These are phyloP conservation scores for Pedinophyceae sp. DNA, from an alignment of 139 green algal genomes.

Conservation along the genomic window DNA sequence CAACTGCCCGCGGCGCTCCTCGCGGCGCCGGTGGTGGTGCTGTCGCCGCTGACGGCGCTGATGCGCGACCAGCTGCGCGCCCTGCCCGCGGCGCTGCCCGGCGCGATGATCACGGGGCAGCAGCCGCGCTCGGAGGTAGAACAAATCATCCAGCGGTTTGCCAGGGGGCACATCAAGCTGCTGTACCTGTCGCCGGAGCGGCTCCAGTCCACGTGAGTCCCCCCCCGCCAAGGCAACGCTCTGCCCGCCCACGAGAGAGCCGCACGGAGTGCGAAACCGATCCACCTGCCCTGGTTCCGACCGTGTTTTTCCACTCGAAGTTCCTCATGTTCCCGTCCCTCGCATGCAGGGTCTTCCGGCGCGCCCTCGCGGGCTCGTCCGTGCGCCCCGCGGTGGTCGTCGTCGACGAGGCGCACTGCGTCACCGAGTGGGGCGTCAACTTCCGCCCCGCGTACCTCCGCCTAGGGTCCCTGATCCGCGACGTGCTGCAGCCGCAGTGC, in stretches of 20 bases:
- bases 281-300: too few species aligned
- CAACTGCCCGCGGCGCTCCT: constrained; percentile 71
- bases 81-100: constrained; percentile 49
- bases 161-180: constrained; percentile 32
- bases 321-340: too few species aligned
- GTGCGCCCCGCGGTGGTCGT: constrained; percentile 8
- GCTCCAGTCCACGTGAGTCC: too few species aligned
- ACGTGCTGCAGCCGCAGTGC: constrained; percentile 21
- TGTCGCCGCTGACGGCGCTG: constrained; percentile 78
- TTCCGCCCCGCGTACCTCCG: constrained; percentile 79
- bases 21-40: constrained; percentile 53
- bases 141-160: constrained; percentile 13
- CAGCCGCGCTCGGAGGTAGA: constrained; percentile 23
- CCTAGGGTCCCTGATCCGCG: constrained; percentile 44
- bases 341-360: constrained; percentile 42
- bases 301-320: too few species aligned
- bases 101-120: constrained; percentile 50
- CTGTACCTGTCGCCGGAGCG: constrained; percentile 84
- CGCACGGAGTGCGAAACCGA: too few species aligned
- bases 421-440: constrained; percentile 89
- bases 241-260: too few species aligned
- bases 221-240: too few species aligned
- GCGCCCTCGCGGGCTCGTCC: constrained; percentile 25
- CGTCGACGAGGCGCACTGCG: constrained; percentile 48
- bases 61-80: constrained; percentile 77